Evolutionary conservation across 1,284 basidiomycete species (phyloP).

Genomic region (Microstroma glucosiphilum): DNA sequence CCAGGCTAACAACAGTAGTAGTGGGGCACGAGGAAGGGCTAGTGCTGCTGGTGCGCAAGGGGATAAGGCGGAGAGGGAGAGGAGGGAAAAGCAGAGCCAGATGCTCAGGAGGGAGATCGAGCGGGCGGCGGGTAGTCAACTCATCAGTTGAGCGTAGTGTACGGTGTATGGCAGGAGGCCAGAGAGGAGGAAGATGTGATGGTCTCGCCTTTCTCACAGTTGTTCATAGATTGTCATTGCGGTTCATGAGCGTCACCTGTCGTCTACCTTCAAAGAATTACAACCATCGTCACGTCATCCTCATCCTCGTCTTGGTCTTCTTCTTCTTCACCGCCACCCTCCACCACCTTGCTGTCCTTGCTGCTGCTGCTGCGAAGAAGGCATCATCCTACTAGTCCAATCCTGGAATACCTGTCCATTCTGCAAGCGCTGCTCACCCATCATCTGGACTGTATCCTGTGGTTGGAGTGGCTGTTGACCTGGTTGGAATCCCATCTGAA

Average conservation of each 20-base stretch:
- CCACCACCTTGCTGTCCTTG: too few species aligned
- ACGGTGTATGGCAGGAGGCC: too few species aligned
- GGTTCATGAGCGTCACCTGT: neutral
- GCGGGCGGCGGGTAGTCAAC: constrained; percentile 4
- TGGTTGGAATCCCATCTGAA: neutral
- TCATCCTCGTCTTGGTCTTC: neutral
- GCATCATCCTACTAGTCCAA: constrained; percentile 4
- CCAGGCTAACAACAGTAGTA: neutral
- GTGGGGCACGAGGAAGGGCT: neutral
- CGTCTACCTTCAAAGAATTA: neutral
- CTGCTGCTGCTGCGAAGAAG: neutral
- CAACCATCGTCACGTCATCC: neutral
- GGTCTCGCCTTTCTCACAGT: neutral
- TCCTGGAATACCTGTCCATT: constrained; percentile 3
- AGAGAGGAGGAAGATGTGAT: neutral
- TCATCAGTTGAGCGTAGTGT: neutral
- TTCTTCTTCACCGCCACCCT: neutral
- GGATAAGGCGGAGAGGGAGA: neutral
- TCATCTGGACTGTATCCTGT: neutral
- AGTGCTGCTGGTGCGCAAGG: neutral
- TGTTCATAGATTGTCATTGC: neutral
- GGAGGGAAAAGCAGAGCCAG: constrained; percentile 4
- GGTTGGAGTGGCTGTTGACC: neutral
- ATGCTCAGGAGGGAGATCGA: constrained; percentile 3
- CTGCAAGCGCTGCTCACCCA: neutral